phyloP scores from a whole-genome alignment of 805 yeast genomes.

The Zygosaccharomyces gambellarensis region DNA sequence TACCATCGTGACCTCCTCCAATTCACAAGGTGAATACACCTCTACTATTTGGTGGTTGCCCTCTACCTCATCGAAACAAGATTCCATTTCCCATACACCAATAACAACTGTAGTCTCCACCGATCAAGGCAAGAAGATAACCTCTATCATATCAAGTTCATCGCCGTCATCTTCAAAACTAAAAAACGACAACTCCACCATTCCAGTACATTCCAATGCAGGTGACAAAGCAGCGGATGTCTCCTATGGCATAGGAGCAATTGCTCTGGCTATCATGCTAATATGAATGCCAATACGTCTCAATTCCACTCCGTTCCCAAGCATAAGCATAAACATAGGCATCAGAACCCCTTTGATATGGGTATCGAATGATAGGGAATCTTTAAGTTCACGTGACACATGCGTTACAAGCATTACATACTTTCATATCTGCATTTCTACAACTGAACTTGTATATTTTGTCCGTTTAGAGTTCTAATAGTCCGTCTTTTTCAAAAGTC shows the following conservation, averaged over 20 bases:
- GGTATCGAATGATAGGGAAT: background rate
- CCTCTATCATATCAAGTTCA: background rate
- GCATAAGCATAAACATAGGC: background rate
- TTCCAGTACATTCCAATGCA: slow-evolving; percentile 13
- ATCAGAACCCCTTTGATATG: background rate
- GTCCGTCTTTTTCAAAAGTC: background rate
- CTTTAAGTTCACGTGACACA: background rate
- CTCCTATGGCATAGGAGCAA: slow-evolving; percentile 15
- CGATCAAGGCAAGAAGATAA: background rate
- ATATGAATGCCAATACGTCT: background rate
- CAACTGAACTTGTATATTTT: background rate
- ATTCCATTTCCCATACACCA: background rate
- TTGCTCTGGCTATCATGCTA: slow-evolving; percentile 16
- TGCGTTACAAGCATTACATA: background rate
- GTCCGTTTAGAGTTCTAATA: background rate
- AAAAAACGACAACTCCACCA: slow-evolving; percentile 5
- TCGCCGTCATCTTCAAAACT: background rate
- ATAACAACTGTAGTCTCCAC: background rate
- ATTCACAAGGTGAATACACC: slow-evolving; percentile 24
- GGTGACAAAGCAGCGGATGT: slow-evolving; percentile 5
- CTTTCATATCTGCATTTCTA: background rate
- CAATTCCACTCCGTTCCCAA: background rate
- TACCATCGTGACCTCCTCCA: slow-evolving; percentile 19
- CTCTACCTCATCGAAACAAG: slow-evolving; percentile 12
- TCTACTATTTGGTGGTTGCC: slow-evolving; percentile 34